These are phyloP conservation scores for Scenedesmus sp. DNA, from an alignment of 163 green algal species.

Conservation along the genomic window DNA sequence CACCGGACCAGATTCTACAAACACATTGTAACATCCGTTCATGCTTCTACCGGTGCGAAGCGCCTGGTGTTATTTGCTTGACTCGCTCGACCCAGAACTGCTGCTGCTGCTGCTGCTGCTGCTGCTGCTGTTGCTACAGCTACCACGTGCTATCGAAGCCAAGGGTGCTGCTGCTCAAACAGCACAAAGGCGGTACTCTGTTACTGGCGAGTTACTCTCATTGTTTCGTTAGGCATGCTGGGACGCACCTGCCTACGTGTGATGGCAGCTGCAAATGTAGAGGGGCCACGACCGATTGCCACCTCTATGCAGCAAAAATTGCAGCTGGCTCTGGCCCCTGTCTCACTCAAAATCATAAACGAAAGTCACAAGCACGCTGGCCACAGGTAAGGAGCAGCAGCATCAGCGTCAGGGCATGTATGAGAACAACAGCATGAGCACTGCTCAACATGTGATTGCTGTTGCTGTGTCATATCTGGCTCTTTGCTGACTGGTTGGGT, in stretches of 20 bases:
- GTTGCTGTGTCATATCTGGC: background rate
- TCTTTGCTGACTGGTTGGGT: background rate
- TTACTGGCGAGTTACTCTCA: background rate
- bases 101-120: background rate
- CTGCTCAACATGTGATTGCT: background rate
- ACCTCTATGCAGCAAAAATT: slow-evolving; percentile 55
- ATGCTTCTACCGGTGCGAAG: background rate
- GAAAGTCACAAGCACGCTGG: slow-evolving; percentile 68
- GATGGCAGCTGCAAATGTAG: slow-evolving; percentile 47
- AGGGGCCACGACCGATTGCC: slow-evolving; percentile 27
- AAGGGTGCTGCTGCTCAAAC: slow-evolving; percentile 1
- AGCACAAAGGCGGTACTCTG: background rate
- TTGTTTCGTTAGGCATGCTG: slow-evolving; percentile 7
- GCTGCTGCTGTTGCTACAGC: background rate
- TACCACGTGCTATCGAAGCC: background rate
- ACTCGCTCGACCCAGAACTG: background rate
- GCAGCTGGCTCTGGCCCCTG: slow-evolving; percentile 42
- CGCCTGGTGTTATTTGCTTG: background rate
- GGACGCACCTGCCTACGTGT: slow-evolving; percentile 28
- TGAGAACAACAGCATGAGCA: background rate
- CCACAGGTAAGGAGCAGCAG: slow-evolving; percentile 42
- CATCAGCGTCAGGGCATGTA: background rate
- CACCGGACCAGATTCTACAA: background rate
- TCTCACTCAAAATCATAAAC: slow-evolving; percentile 62
- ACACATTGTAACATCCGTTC: background rate